Percentiles rank a stretch among this genome's conserved stretches.
Conservation (phyloP, 306 rosid genomes). For the Vigna mungo region DNA sequence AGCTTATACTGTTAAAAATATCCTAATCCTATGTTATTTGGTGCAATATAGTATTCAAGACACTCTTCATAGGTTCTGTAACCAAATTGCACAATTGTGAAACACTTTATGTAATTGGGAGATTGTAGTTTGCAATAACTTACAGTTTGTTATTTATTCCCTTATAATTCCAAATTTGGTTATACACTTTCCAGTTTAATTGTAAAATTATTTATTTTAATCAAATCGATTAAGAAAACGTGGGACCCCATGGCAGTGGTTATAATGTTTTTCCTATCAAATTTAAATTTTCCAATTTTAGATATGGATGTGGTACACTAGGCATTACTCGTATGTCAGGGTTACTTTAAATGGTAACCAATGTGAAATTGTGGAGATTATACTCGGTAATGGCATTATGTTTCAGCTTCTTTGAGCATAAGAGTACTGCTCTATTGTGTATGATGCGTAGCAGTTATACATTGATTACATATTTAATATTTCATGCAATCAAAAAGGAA, state of each 20-base stretch:
- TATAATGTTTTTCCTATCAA: not conserved
- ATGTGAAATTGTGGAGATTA: not conserved
- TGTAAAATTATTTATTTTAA: not conserved
- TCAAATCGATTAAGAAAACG: too few relatives aligned
- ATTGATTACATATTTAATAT: not conserved
- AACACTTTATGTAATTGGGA: not conserved
- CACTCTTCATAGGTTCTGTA: not conserved
- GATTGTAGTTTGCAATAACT: not conserved
- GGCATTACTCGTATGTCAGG: not conserved
- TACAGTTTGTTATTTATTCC: not conserved
- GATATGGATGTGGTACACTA: not conserved
- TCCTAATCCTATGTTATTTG: too few relatives aligned
- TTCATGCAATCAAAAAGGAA: too few relatives aligned
- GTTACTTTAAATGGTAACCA: not conserved
- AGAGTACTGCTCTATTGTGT: not conserved
- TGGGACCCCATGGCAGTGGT: not conserved
- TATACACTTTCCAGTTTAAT: too few relatives aligned
- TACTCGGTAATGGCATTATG: not conserved
- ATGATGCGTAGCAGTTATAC: not conserved
- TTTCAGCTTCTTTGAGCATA: not conserved
- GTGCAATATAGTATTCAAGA: not conserved
- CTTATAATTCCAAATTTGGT: not conserved
- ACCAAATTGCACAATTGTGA: not conserved
- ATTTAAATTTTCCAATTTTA: not conserved
- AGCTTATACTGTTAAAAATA: too few relatives aligned